Percentiles rank a stretch among this genome's conserved stretches.
Conservation (phyloP, 208 protist species). For the Trypanosoma melophagium region DNA sequence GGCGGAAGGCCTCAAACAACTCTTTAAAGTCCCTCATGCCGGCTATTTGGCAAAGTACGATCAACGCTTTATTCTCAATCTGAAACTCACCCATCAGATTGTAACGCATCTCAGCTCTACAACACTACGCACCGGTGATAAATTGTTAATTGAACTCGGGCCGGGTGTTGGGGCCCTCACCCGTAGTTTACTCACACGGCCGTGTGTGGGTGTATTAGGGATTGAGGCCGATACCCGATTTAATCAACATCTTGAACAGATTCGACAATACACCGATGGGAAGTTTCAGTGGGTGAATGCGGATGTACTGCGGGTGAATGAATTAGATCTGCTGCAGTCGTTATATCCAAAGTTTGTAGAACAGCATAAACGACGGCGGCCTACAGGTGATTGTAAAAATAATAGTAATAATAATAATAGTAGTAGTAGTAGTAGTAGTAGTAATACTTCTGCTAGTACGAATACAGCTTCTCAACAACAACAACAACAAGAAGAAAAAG, state of each 20-base stretch:
- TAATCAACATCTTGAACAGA: slow-evolving; percentile 82
- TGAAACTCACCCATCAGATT: slow-evolving; percentile 87
- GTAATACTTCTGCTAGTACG: too few relatives aligned
- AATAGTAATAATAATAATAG: neutral
- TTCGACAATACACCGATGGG: slow-evolving; percentile 66
- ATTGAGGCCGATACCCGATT: slow-evolving; percentile 82
- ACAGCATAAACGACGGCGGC: slow-evolving; percentile 40
- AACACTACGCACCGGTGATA: slow-evolving; percentile 67
- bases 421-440: neutral
- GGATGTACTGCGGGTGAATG: slow-evolving; percentile 76
- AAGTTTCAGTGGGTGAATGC: slow-evolving; percentile 89
- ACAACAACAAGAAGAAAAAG: slow-evolving; percentile 13
- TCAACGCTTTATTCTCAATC: slow-evolving; percentile 84
- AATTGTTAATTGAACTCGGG: slow-evolving; percentile 84
- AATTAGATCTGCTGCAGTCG: slow-evolving; percentile 57
- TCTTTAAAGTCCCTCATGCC: slow-evolving; percentile 85
- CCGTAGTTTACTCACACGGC: slow-evolving; percentile 81
- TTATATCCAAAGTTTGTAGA: slow-evolving; percentile 63
- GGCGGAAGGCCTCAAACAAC: slow-evolving; percentile 76
- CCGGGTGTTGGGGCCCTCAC: slow-evolving; percentile 82
- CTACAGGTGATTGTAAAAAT: neutral
- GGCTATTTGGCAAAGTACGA: slow-evolving; percentile 87
- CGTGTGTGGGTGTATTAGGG: slow-evolving; percentile 76
- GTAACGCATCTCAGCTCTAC: slow-evolving; percentile 64
- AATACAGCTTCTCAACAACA: too few relatives aligned